These are phyloP conservation scores for Plasmodium gonderi DNA, from an alignment of 169 alveolate genomes.

Conservation along the genomic window DNA sequence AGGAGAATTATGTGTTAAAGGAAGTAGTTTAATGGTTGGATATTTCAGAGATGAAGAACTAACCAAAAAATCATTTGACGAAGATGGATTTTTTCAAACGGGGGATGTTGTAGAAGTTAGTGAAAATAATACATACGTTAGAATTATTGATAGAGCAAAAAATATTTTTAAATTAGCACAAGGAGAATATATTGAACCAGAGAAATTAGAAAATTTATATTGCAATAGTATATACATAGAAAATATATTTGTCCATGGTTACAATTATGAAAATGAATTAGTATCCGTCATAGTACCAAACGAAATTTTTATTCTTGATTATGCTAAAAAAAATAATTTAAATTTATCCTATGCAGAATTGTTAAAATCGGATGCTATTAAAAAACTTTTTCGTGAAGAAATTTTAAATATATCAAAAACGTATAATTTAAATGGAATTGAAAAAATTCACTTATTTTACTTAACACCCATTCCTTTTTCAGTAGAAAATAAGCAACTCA, in stretches of 20 bases:
- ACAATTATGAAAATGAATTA: slow-evolving; percentile 73
- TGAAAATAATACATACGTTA: slow-evolving; percentile 87
- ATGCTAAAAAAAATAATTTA: slow-evolving; percentile 74
- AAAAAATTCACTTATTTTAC: slow-evolving; percentile 86
- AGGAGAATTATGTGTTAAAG: slow-evolving; percentile 88
- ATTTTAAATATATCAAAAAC: slow-evolving; percentile 75
- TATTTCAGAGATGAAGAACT: slow-evolving; percentile 89
- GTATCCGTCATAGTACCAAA: slow-evolving; percentile 76
- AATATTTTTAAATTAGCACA: slow-evolving; percentile 95
- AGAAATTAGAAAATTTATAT: slow-evolving; percentile 90
- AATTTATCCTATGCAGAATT: slow-evolving; percentile 69
- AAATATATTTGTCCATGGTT: slow-evolving; percentile 84
- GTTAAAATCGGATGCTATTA: slow-evolving; percentile 75
- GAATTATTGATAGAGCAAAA: slow-evolving; percentile 95
- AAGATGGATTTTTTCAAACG: slow-evolving; percentile 93
- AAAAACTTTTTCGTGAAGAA: slow-evolving; percentile 58
- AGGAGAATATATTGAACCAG: slow-evolving; percentile 98
- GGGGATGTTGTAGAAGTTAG: slow-evolving; percentile 93
- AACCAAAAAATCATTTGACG: slow-evolving; percentile 90
- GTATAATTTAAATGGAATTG: slow-evolving; percentile 80
- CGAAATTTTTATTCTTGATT: slow-evolving; percentile 3
- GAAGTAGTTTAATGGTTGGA: slow-evolving; percentile 89
- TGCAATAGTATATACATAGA: slow-evolving; percentile 77
- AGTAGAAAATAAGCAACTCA: slow-evolving; percentile 89
- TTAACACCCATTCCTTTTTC: slow-evolving; percentile 90